Evolutionary conservation across 73 alveolate species (phyloP).

Genomic region (Halteria grandinella): DNA sequence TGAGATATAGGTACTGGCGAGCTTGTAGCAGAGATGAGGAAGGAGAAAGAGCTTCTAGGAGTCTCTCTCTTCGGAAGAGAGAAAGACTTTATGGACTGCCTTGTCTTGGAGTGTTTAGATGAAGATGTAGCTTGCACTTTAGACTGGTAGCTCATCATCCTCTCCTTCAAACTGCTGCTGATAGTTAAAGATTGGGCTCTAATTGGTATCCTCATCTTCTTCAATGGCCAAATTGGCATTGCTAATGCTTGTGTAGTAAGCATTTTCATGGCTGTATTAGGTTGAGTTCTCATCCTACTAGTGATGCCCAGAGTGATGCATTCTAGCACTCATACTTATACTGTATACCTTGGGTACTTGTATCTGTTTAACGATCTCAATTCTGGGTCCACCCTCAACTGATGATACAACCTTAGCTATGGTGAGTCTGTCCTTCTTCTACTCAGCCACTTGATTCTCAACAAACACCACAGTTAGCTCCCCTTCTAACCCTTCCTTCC

Average conservation of each 20-base stretch:
- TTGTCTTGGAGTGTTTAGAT: no score
- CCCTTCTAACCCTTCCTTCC: background rate
- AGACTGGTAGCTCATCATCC: background rate
- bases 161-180: slow-evolving; percentile 14
- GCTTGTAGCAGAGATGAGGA: slow-evolving; percentile 51
- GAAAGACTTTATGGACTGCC: slow-evolving; percentile 5
- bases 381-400: background rate
- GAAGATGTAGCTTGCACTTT: no score
- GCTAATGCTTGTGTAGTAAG: no score
- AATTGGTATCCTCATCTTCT: no score
- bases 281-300: no score
- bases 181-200: slow-evolving; percentile 30
- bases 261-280: background rate
- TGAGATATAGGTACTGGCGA: slow-evolving; percentile 49
- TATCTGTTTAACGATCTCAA: background rate
- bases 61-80: slow-evolving; percentile 10
- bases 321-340: background rate
- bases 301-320: slow-evolving; percentile 18
- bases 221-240: no score
- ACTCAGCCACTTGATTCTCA: slow-evolving; percentile 2
- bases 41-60: slow-evolving; percentile 27
- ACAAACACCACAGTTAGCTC: background rate
- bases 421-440: slow-evolving; percentile 25
- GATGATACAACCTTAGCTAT: background rate
- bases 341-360: slow-evolving; percentile 25